Evolutionary conservation across 1,139 yeast species (phyloP), one percentile per base, ranked within the genome.

Genomic region (Yamadazyma friedrichii): DNA sequence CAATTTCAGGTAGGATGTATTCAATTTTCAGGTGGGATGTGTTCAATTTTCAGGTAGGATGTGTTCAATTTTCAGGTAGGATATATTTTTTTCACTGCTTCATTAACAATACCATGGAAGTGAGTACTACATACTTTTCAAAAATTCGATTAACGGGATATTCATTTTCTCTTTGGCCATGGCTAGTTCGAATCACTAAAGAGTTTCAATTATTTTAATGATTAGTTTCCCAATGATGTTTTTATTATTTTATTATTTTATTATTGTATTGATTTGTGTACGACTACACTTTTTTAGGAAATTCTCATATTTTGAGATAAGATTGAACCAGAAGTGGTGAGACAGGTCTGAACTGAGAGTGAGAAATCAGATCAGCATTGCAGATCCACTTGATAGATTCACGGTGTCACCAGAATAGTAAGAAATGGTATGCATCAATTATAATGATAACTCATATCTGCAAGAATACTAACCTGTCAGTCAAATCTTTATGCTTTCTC

Each of bases 401-500:
- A 20, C 24, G 24, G 8, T 20, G 24, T 20, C 8, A 20, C 8
- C 5, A 6, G 8, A 5, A 6, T 20, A 20, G 24, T 5, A 20
- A 5, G 8, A 6, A 20, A 20, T 20, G 24, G 24, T 20, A 20
- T 20, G 24, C 8, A n/a, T 20, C 8, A 20, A 20, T 20, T 20
- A 20, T 20, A 6, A 20, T 20, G 8, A 20, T 5, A 6, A 5
- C 8, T 20, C 8, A 8, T 42, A 26, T 6, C n/a, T 26, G 29
- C 10, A 26, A 26, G 5, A 27, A 11, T 20, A 29, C 36, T 34
- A 34, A 34, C 31, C 8, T 6, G 6, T 11, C 16, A 64, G 60
- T 58, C 79, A 31, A 65, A 78, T 3, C 65, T 88, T 43, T 86
- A 87, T 56, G 63, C 81, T 1, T 74, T 87, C 48, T 71, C 88